Base-by-base conservation (phyloP, 2,329 filamentous ascomycete genomes). In the Nemania bipapillata region DNA sequence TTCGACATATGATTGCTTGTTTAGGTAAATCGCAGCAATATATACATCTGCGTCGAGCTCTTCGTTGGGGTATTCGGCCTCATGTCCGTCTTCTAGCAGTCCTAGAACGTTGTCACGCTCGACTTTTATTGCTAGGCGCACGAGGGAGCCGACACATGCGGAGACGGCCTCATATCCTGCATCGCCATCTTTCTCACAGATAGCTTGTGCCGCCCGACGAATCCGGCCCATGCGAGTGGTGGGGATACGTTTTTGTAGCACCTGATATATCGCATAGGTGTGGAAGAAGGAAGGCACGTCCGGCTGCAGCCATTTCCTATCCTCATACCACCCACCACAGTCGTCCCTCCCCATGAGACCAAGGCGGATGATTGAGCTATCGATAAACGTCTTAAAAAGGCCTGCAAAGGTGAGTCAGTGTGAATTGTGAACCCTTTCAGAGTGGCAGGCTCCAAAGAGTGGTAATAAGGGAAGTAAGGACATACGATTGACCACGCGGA, bases 1-100 rank as follows among this genome's bases (percentile, higher is more conserved):
- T 11, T 53, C 28, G 24, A 70, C 56, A 49, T 66, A 58, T 0
- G 61, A 37, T 35, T 49, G n/a, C 12, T 55, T 30, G 24, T 59
- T 59, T 20, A 72, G 65, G 20, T 65, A 66, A n/a, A 70, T 26
- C 24, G 70, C 58, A 12, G 68, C 68, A 61, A 72, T 42, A 22
- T 15, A 68, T 17, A 66, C 11, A 35, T 72, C 68, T 35, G 26
- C 54, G 24, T 66, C n/a, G 15, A 62, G 53, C 1, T 64, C 54
- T 49, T 9, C 8, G 15, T 68, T 54, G 47, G 55, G 45, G 20
- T n/a, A 64, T 1, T 32, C 9, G 6, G 20, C 8, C 30, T 0
- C 32, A 4, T 6, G 37, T 40, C n/a, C n/a, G n/a, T 60, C 35
- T 49, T 1, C 7, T 8, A 65, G 28, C 22, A 65, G 26, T 4